A percentile compares a stretch with the other conserved stretches of the same genome.
Conservation (phyloP, 352 stramenopile genomes). For the Pythium aristosporum region DNA sequence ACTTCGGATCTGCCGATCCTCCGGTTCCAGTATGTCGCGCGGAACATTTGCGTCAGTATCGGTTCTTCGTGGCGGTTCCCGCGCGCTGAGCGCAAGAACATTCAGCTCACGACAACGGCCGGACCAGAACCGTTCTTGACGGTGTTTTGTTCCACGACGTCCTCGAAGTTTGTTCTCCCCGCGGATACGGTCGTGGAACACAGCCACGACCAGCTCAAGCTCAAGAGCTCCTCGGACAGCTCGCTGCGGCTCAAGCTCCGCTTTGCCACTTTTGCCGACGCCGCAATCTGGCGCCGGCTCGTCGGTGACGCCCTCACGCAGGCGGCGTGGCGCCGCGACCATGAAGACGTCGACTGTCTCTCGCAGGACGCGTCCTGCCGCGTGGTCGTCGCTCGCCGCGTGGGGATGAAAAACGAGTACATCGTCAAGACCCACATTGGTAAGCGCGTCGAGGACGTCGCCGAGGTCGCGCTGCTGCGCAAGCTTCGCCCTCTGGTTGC, state of each 20-base stretch:
- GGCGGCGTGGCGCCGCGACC: slow-evolving; percentile 36
- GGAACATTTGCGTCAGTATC: slow-evolving; percentile 41
- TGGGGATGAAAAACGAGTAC: slow-evolving; percentile 27
- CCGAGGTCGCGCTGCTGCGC: slow-evolving; percentile 45
- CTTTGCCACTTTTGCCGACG: slow-evolving; percentile 52
- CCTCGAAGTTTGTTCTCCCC: slow-evolving; percentile 25
- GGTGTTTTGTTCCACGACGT: slow-evolving; percentile 22
- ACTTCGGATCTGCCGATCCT: slow-evolving; percentile 42
- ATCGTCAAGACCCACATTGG: slow-evolving; percentile 45
- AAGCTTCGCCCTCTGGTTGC: slow-evolving; percentile 29
- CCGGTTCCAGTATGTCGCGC: slow-evolving; percentile 47
- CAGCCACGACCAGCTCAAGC: slow-evolving; percentile 34
- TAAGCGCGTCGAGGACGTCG: slow-evolving; percentile 20
- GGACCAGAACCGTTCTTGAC: slow-evolving; percentile 25
- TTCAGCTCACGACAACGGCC: slow-evolving; percentile 40
- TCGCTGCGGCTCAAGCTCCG: slow-evolving; percentile 39
- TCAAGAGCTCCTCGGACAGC: slow-evolving; percentile 29
- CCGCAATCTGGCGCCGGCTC: slow-evolving; percentile 45
- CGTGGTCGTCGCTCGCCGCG: slow-evolving; percentile 24
- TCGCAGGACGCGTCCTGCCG: slow-evolving; percentile 9
- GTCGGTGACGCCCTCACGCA: slow-evolving; percentile 38
- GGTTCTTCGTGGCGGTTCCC: slow-evolving; percentile 50
- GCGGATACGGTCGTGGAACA: slow-evolving; percentile 32
- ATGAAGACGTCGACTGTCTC: slow-evolving; percentile 28
- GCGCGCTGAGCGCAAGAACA: slow-evolving; percentile 39